A percentile compares a stretch with the other conserved stretches of the same genome.
Conservation (phyloP, 2,329 filamentous ascomycete genomes). For the Sodiomyces alkalinus region DNA sequence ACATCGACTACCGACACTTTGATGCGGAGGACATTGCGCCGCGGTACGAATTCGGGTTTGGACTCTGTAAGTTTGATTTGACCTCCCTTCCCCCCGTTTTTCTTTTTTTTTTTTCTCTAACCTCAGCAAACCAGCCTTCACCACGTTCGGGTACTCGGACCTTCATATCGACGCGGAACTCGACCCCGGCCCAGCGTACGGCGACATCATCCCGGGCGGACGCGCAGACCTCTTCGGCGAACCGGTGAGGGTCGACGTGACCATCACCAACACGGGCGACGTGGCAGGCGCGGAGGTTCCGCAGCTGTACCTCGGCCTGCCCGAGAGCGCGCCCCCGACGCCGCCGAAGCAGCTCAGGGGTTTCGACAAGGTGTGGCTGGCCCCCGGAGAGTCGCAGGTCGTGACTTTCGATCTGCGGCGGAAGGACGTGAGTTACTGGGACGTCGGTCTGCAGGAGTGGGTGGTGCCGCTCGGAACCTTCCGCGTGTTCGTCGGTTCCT, state of each 20-base stretch:
- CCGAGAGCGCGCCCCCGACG: slow-evolving; percentile 20
- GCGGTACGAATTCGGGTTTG: slow-evolving; percentile 50
- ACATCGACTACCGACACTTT: slow-evolving; percentile 51
- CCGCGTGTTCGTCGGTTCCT: slow-evolving; percentile 26
- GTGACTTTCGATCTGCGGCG: slow-evolving; percentile 41
- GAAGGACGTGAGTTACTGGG: slow-evolving; percentile 53
- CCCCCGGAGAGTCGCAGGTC: slow-evolving; percentile 27
- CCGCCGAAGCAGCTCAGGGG: slow-evolving; percentile 47
- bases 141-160: slow-evolving; percentile 45
- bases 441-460: slow-evolving; percentile 45
- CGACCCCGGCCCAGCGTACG: slow-evolving; percentile 22
- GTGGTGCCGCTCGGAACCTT: slow-evolving; percentile 29
- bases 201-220: slow-evolving; percentile 25
- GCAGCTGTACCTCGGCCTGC: slow-evolving; percentile 40
- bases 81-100: not conserved
- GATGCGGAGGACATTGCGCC: slow-evolving; percentile 39
- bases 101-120: too few relatives aligned
- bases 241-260: slow-evolving; percentile 36
- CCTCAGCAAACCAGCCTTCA: slow-evolving; percentile 45
- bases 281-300: slow-evolving; percentile 48
- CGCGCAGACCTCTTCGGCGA: slow-evolving; percentile 28
- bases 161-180: slow-evolving; percentile 25
- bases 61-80: slow-evolving; percentile 33
- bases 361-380: slow-evolving; percentile 45
- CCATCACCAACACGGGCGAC: slow-evolving; percentile 48